Evolutionary conservation across 2,329 filamentous ascomycete species (phyloP), one percentile per base, ranked within the genome.

Genomic region (Aspergillus versicolor): DNA sequence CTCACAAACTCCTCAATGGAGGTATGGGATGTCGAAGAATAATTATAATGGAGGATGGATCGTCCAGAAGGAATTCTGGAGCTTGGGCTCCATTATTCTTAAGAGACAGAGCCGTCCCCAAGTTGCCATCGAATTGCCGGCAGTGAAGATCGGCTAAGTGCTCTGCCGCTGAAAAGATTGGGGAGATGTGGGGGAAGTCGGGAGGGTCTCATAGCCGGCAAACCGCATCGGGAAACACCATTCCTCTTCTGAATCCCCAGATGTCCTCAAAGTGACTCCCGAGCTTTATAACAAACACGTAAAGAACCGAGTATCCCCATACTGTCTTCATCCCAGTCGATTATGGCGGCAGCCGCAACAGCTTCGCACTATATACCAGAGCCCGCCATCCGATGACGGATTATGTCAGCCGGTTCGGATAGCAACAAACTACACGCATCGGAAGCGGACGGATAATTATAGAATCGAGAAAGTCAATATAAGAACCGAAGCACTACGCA

Each of bases 91-190:
- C 53, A 56, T 59, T 53, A 56, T 59, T 47, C 46, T 54, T 49
- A 37, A 52, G 59, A 41, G 48, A 56, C 60, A 66, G 50, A 62
- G 54, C 66, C 61, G 58, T 65, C 60, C 27, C 47, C 48, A 57
- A 55, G 54, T 52, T 60, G 60, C 56, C 58, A 61, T 61, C 52
- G 59, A 63, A 65, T 52, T 63, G 61, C 64, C 70, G 70, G 70
- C 70, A 72, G 51, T 60, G 65, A 58, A 65, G 66, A 68, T 74
- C 72, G 72, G 72, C 63, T 74, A 74, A 72, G 68, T 63, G 63
- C 64, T 72, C 65, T 67, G 55, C 71, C 71, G 69, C 63, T 46
- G 43, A 45, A 43, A 52, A 50, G 52, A 45, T 54, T 57, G 64
- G 56, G 61, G 61, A 64, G 59, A 57, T 66, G 62, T 65, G 67